A percentile compares a stretch with the other conserved stretches of the same genome.
phyloP scores from a whole-genome alignment of 192 early-diverging fungal species.

The Podila epicladia region DNA sequence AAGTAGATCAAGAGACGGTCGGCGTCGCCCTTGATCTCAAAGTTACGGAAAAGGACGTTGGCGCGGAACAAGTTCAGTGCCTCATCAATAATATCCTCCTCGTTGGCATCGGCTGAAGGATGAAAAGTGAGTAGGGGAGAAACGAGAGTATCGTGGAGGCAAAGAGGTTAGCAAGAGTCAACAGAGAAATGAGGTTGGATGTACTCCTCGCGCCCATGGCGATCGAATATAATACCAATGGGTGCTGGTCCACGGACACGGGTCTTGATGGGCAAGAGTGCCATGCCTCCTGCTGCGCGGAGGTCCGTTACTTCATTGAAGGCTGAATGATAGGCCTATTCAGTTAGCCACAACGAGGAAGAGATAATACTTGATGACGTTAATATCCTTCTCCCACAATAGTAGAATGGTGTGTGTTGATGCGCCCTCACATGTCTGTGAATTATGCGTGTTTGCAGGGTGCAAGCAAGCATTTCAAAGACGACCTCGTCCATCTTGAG shows the following conservation, averaged over 20 bases:
- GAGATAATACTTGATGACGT: background rate
- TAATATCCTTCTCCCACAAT: background rate
- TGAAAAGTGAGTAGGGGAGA: background rate
- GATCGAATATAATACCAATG: conserved; percentile 58
- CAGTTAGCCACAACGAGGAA: conserved; percentile 2
- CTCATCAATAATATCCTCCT: conserved; percentile 94
- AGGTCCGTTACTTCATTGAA: conserved; percentile 73
- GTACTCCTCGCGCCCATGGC: background rate
- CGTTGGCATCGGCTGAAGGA: conserved; percentile 60
- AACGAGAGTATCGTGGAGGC: background rate
- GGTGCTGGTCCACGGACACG: conserved; percentile 89
- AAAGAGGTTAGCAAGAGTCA: background rate
- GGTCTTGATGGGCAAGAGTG: conserved; percentile 89
- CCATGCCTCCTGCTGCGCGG: conserved; percentile 84
- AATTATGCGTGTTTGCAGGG: no score
- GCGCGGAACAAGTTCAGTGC: conserved; percentile 94
- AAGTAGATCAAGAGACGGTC: conserved; percentile 97
- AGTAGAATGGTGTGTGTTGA: no score
- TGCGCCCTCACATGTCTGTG: no score
- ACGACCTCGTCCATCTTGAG: no score
- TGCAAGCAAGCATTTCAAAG: no score
- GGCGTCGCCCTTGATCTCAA: conserved; percentile 95
- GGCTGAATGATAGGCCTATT: conserved; percentile 87
- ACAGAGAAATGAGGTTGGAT: background rate
- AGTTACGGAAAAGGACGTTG: conserved; percentile 98